Evolutionary conservation across 306 rosid genomes (phyloP), one percentile per base, ranked within the genome.

Genomic region (Senna tora): DNA sequence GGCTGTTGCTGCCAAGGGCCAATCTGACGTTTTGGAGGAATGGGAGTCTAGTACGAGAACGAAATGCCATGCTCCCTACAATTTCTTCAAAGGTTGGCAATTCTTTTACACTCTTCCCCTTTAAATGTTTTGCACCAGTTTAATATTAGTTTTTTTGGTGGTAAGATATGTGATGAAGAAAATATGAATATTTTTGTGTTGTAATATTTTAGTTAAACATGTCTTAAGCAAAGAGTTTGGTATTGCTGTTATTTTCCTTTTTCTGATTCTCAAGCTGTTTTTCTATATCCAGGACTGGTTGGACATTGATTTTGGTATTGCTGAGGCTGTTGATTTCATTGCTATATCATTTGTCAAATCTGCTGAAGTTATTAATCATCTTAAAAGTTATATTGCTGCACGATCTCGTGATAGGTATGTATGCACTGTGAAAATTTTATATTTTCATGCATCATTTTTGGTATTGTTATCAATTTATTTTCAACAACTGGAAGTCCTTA

Each of bases 1-100:
- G 99, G 28, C 72, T 95, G 76, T 79, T 95, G 86, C 85, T 95
- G 13, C 99, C 99, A 11, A 92, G 99, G 72, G 99, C 99, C 65
- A 95, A 95, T 83, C 84, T 95, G 83, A 95, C 99, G 9, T 91
- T 95, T 82, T 91, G 97, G 97, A 95, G 99, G 77, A 92, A 88
- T 61, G 99, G 99, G 56, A 90, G 96, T 84, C 70, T 95, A 38
- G 99, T 95, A 7, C 79, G 96, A 50, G 99, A 95, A 69, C 83
- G 97, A 45, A 95, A 95, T 84, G 80, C 99, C 65, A 95, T 91
- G 99, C 99, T 95, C 7, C 99, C 99, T 56, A 95, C 99, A 36
- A 88, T 95, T 71, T 95, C 99, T 43, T 85, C 99, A 4, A 95
- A 95, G 99, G 99, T 91, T 69, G 33, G 52, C 59, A 13, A 61